Evolutionary conservation across 768 basidiomycete species (phyloP).

Genomic region (Gloeopeniophorella convolvens): DNA sequence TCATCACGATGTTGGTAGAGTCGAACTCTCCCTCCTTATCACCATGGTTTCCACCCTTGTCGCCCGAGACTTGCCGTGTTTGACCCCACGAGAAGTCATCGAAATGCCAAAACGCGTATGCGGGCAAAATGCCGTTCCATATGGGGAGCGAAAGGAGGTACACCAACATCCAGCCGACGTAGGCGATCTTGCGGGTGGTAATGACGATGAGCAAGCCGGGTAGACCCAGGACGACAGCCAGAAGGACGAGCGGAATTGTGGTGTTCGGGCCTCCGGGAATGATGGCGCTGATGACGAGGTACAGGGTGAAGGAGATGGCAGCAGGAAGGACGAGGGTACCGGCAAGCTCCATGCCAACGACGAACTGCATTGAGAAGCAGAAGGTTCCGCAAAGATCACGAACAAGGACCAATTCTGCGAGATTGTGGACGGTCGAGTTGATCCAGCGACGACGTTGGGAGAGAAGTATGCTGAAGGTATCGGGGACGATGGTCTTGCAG

Average conservation of each 20-base stretch:
- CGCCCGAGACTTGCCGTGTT: constrained; percentile 65
- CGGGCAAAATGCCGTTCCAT: constrained; percentile 95
- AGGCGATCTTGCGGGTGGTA: constrained; percentile 89
- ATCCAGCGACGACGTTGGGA: constrained; percentile 99
- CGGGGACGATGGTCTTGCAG: constrained; percentile 97
- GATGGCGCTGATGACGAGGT: constrained; percentile 83
- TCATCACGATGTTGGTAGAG: constrained; percentile 95
- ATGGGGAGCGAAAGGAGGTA: constrained; percentile 90
- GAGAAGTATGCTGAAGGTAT: constrained; percentile 87
- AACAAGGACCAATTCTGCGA: constrained; percentile 90
- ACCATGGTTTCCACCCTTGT: constrained; percentile 57
- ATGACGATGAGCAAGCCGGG: constrained; percentile 94
- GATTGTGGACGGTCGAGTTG: constrained; percentile 97
- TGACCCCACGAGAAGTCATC: constrained; percentile 99
- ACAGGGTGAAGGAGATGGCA: constrained; percentile 94
- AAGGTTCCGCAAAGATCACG: constrained; percentile 99
- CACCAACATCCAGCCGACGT: constrained; percentile 95
- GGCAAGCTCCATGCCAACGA: constrained; percentile 95
- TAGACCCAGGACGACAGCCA: constrained; percentile 92
- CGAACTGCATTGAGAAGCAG: constrained; percentile 99
- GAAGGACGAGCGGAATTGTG: constrained; percentile 85
- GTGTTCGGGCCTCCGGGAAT: constrained; percentile 74
- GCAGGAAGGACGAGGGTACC: constrained; percentile 96
- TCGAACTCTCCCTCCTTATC: constrained; percentile 99
- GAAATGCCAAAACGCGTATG: constrained; percentile 98